Conservation (phyloP, 495 filamentous ascomycete genomes). For the Cercophora newfieldiana region DNA sequence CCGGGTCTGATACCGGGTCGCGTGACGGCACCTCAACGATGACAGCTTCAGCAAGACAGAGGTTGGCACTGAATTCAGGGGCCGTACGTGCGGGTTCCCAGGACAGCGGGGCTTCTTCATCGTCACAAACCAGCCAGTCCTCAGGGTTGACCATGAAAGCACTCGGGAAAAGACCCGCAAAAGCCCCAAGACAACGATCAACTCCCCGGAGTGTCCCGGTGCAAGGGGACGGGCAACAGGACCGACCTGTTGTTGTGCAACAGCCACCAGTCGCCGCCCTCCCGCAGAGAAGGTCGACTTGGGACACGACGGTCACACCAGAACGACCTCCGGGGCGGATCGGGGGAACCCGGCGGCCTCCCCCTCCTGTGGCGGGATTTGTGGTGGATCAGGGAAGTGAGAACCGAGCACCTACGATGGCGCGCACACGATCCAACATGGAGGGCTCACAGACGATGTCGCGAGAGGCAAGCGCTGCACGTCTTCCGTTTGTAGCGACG, state of each 20-base stretch:
- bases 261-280: constrained; percentile 4
- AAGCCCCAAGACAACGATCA: constrained; percentile 11
- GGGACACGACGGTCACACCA: constrained; percentile 17
- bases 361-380: constrained; percentile 27
- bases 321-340: constrained; percentile 13
- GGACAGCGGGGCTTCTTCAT: constrained; percentile 11
- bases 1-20: constrained; percentile 27
- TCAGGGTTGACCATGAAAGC: constrained; percentile 35
- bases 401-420: constrained; percentile 28
- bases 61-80: background rate
- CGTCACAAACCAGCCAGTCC: constrained; percentile 13
- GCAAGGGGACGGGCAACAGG: constrained; percentile 17
- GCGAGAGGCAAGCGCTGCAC: constrained; percentile 8
- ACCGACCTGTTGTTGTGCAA: constrained; percentile 15
- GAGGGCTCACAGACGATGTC: constrained; percentile 15
- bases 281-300: constrained; percentile 20
- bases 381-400: constrained; percentile 18
- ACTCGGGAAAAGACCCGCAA: constrained; percentile 40
- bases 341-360: constrained; percentile 4
- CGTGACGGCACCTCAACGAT: constrained; percentile 22
- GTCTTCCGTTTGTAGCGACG: constrained; percentile 18
- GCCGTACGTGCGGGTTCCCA: constrained; percentile 11
- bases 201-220: constrained; percentile 18
- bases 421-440: constrained; percentile 35
- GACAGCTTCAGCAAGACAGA: constrained; percentile 11